Conservation (phyloP, 2,329 filamentous ascomycete genomes). For the Chrysosporium queenslandicum region DNA sequence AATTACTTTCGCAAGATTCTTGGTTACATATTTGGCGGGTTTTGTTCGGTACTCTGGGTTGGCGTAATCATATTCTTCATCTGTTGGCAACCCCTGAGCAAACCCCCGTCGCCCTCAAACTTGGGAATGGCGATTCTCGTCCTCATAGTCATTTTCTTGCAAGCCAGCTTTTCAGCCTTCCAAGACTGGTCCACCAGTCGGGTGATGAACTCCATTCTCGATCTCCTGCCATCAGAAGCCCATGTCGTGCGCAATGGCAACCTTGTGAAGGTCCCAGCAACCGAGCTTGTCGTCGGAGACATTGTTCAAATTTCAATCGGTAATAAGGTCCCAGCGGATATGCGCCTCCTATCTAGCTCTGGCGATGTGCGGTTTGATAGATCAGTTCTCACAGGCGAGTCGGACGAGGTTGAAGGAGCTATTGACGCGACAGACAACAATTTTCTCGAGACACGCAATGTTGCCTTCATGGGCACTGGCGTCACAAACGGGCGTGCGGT, state of each 20-base stretch:
- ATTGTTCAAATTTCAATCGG: slow-evolving; percentile 59
- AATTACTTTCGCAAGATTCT: slow-evolving; percentile 50
- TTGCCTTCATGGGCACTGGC: slow-evolving; percentile 67
- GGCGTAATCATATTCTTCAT: slow-evolving; percentile 65
- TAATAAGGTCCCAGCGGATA: slow-evolving; percentile 65
- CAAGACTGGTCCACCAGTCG: slow-evolving; percentile 67
- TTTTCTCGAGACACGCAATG: slow-evolving; percentile 67
- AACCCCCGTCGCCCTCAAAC: slow-evolving; percentile 60
- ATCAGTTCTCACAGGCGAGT: slow-evolving; percentile 64
- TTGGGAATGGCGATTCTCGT: slow-evolving; percentile 63
- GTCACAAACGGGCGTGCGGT: slow-evolving; percentile 60
- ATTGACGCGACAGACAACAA: slow-evolving; percentile 59
- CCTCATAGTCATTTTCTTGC: slow-evolving; percentile 58
- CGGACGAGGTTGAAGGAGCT: slow-evolving; percentile 54
- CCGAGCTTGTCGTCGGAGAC: slow-evolving; percentile 64
- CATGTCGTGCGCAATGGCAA: slow-evolving; percentile 55
- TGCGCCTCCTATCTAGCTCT: slow-evolving; percentile 59
- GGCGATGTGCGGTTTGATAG: slow-evolving; percentile 65
- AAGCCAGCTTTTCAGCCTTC: slow-evolving; percentile 59
- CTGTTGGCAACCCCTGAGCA: slow-evolving; percentile 63
- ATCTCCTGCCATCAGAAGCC: slow-evolving; percentile 63
- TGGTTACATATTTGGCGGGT: slow-evolving; percentile 68
- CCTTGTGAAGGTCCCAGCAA: slow-evolving; percentile 43
- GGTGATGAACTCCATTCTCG: slow-evolving; percentile 71
- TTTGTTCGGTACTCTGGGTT: slow-evolving; percentile 62